Conservation (phyloP, 352 stramenopile species). For the Phytophthora multivora region DNA sequence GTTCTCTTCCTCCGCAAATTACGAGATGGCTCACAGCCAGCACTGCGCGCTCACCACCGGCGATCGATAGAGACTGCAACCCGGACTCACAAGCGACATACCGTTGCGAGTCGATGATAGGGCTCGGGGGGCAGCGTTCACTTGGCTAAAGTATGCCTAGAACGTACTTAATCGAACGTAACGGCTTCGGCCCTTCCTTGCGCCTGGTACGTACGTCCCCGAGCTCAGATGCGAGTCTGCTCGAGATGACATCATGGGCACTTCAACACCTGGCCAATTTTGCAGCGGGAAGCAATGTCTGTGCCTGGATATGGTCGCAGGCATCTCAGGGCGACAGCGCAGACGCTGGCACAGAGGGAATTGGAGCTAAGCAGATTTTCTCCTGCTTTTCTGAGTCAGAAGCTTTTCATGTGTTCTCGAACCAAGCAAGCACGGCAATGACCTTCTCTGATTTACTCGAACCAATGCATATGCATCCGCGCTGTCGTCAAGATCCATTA, state of each 20-base stretch:
- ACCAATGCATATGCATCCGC: background rate
- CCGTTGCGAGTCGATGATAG: conserved; percentile 20
- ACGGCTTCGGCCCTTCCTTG: background rate
- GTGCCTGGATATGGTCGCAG: background rate
- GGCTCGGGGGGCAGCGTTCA: background rate
- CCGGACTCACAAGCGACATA: conserved; percentile 32
- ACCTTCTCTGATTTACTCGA: conserved; percentile 15
- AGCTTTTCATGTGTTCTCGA: background rate
- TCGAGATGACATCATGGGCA: conserved; percentile 31
- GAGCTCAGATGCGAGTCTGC: conserved; percentile 19
- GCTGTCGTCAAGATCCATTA: conserved; percentile 1
- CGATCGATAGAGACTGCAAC: conserved; percentile 35
- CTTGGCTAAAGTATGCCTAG: conserved; percentile 16
- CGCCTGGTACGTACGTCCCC: conserved; percentile 19
- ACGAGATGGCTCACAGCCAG: conserved; percentile 33
- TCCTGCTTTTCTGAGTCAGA: conserved; percentile 21
- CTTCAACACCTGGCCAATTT: conserved; percentile 18
- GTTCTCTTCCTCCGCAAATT: conserved; percentile 29
- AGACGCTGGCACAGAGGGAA: conserved; percentile 2
- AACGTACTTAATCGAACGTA: conserved; percentile 1
- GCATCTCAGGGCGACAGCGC: background rate
- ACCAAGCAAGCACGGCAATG: conserved; percentile 1
- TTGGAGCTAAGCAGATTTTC: background rate
- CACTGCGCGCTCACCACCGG: conserved; percentile 13
- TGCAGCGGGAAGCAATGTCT: background rate